Percentiles rank a stretch among this genome's conserved stretches.
phyloP scores from a whole-genome alignment of 1,139 yeast species.

The Meyerozyma athensensis region DNA sequence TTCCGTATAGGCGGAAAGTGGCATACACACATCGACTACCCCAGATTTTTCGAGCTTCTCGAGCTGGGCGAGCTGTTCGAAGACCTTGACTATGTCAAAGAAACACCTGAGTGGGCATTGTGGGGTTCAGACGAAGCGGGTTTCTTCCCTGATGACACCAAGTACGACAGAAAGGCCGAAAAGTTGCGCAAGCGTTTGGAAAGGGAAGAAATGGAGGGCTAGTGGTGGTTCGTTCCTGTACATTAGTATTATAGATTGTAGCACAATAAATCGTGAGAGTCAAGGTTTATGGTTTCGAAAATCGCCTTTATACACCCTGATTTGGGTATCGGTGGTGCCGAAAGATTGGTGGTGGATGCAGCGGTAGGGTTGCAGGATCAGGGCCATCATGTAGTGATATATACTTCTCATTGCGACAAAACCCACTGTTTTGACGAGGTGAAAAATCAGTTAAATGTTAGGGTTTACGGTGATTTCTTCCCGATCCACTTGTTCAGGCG shows the following conservation, averaged over 20 bases:
- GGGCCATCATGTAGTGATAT: slow-evolving; percentile 57
- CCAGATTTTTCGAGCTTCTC: slow-evolving; percentile 66
- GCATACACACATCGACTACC: slow-evolving; percentile 88
- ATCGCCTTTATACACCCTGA: slow-evolving; percentile 95
- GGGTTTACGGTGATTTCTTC: slow-evolving; percentile 75
- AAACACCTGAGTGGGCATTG: slow-evolving; percentile 87
- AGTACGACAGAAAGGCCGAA: slow-evolving; percentile 64
- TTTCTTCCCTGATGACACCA: slow-evolving; percentile 79
- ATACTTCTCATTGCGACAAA: slow-evolving; percentile 86
- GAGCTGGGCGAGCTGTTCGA: slow-evolving; percentile 61
- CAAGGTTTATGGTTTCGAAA: slow-evolving; percentile 4
- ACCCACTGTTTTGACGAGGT: slow-evolving; percentile 91
- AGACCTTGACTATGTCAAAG: slow-evolving; percentile 74
- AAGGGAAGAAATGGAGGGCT: slow-evolving; percentile 27
- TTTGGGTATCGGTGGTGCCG: slow-evolving; percentile 96
- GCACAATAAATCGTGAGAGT: neutral
- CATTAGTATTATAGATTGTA: neutral
- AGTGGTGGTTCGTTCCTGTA: neutral
- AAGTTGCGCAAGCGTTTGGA: slow-evolving; percentile 43
- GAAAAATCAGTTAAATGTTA: slow-evolving; percentile 52
- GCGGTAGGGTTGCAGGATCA: slow-evolving; percentile 81
- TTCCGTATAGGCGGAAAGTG: slow-evolving; percentile 70
- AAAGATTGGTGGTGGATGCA: slow-evolving; percentile 89
- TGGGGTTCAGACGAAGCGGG: slow-evolving; percentile 88
- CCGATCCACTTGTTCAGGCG: slow-evolving; percentile 67